Evolutionary conservation across 805 yeast genomes (phyloP), one percentile per base, ranked within the genome.

Genomic region (Kurtzmaniella fragi): DNA sequence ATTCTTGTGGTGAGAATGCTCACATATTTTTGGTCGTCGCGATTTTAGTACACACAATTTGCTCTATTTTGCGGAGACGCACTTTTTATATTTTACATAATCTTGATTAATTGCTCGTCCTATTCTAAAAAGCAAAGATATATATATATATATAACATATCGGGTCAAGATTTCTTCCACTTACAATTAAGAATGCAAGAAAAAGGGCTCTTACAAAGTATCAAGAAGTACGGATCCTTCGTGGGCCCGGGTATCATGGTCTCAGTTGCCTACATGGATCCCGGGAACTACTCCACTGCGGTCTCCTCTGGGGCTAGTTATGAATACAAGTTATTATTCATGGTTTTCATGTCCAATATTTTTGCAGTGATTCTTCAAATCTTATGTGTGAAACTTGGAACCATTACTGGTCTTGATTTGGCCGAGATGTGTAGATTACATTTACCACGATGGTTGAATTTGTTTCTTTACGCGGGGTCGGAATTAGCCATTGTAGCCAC

Each of bases 401-500:
- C 95, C 0, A 90, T 87, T 6, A 89, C 97, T 0, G 97, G 97
- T 0, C 65, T 85, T 30, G 95, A 89, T 58, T 65, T 90, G 34
- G 90, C 96, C 3, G 84, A 88, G 49, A 86, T 84, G 56, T 89
- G 96, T 60, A 73, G 88, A 31, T 64, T 70, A 42, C 78, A 82
- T 53, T 67, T 89, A 25, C 89, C 95, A 0, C 59, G 59, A 17
- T 78, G 83, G 78, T 57, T 84, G 50, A 85, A 86, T 51, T 46
- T 77, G 31, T 46, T 71, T 3, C 63, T 88, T 4, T 89, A 88
- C 55, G 55, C 76, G 2, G 71, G 84, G 49, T 88, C 96, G 0
- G 96, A 89, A 52, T 50, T 86, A 17, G 95, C 96, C 2, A 89
- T 89, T 44, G 82, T 89, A 28, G 95, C 95, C 8, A 89, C 97